Conservation (phyloP, 176 grass and related monocot species). For the Ensete ventricosum region DNA sequence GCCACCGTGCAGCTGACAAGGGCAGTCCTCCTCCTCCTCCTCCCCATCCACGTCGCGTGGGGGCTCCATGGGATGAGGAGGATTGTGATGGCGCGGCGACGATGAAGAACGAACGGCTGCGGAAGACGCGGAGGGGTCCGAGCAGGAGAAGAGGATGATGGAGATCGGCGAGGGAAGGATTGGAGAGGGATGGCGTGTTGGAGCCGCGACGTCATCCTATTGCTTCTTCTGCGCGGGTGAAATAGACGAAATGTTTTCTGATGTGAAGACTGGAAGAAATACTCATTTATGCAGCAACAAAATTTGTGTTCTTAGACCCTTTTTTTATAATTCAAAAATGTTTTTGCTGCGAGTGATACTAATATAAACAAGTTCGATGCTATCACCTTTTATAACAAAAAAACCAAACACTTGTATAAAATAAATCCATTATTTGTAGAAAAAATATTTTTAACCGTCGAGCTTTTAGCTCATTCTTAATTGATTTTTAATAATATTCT, state of each 20-base stretch:
- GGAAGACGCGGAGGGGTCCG: background rate
- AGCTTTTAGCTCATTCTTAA: too few relatives aligned
- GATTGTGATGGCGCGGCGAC: background rate
- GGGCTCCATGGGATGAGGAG: background rate
- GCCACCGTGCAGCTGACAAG: conserved; percentile 37
- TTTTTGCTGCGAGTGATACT: too few relatives aligned
- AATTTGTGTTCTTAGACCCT: too few relatives aligned
- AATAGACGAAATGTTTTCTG: background rate
- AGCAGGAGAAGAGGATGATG: conserved; percentile 1
- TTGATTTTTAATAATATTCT: too few relatives aligned
- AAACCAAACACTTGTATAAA: too few relatives aligned
- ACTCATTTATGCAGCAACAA: too few relatives aligned
- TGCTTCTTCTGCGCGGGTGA: background rate
- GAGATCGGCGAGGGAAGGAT: conserved; percentile 1
- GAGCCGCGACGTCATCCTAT: conserved; percentile 25
- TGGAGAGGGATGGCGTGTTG: conserved; percentile 7
- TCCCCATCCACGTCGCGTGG: conserved; percentile 14
- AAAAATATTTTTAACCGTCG: too few relatives aligned
- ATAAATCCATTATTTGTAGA: too few relatives aligned
- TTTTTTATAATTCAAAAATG: too few relatives aligned
- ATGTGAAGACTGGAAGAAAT: too few relatives aligned
- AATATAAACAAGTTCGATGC: too few relatives aligned
- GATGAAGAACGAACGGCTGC: background rate
- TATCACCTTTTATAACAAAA: too few relatives aligned
- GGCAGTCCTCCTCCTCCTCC: conserved; percentile 14